Base-by-base conservation (phyloP, 495 filamentous ascomycete genomes). In the Penicillium bialowiezense region DNA sequence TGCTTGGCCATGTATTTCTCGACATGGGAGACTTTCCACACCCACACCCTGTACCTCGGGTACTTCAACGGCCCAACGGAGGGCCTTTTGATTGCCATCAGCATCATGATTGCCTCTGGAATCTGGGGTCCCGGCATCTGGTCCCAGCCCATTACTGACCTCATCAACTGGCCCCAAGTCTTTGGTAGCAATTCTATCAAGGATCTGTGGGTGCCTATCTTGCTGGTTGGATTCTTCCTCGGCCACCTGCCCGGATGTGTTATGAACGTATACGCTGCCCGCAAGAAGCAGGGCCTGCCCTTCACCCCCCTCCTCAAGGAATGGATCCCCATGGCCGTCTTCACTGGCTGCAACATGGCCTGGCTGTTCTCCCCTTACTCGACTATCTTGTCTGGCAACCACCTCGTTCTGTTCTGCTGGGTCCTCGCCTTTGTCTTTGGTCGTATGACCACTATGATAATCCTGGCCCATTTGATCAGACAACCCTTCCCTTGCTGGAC, bases 381-480 rank as follows among this genome's bases (percentile, higher is more conserved):
- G 20, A 84, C 80, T 2, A 64, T 97, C 14, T 72, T 95, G 59
- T 64, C 67, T 10, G 82, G 93, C 31, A 96, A 97, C 70, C 85
- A 88, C 54, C 78, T 99, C 2, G 84, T 95, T 6, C 80, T 97
- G 9, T 96, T 96, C 68, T 97, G 93, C 74, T 74, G 93, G 38
- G 91, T 88, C 42, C 89, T 97, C 79, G 88, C 87, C 19, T 91
- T 97, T 53, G 93, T 97, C 49, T 97, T 97, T 64, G 93, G 93
- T n/a, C 89, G 93, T 48, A 95, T 99, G 91, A 97, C 95, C 2
- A 99, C 93, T 41, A 97, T 97, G 75, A 97, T 97, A 68, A 97
- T 99, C 63, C 82, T 99, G 13, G 92, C 95, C 9, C 93, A 99
- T 65, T 73, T 99, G 13, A 88, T 92, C 3, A 84, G 82, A 44